Evolutionary conservation across 169 alveolate species (phyloP), one percentile per base, ranked within the genome.

Genomic region (Plasmodium berghei): DNA sequence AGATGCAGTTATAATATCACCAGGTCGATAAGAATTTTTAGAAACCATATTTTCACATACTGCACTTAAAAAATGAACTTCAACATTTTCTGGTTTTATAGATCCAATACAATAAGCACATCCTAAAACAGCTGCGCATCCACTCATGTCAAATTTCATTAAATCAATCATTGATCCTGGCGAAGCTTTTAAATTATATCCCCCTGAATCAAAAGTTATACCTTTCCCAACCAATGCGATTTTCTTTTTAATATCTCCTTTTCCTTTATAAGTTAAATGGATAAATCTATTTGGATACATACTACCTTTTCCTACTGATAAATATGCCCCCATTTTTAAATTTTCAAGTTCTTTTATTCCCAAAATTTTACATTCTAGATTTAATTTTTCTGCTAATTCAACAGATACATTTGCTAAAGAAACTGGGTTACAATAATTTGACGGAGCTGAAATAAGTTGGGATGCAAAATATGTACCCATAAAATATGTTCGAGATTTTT

Each of bases 191-290:
- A 97, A 61, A 91, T 97, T 97, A 85, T 97, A 94, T 46, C 99
- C 99, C 26, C 99, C 99, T 0, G 99, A 88, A 89, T 97, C 99
- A 92, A 97, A 96, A 56, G 96, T 95, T 34, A 97, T 92, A 18
- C 99, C 99, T 93, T 98, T 98, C 9, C 99, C 99, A 1, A 98
- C 98, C 1, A 98, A 59, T 14, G 99, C 99, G 34, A 95, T 45
- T 85, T 87, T 96, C 54, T 71, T 69, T 34, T 71, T 87, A 24
- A 67, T 45, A 26, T 73, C 92, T 22, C 92, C 94, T 8, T 92
- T 77, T 14, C 93, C 91, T 55, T 67, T 85, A 89, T 95, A 96
- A 6, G 95, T 93, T 66, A 96, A 88, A 73, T 96, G 98, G 28
- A 96, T 92, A 73, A 96, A 96, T 85, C 70, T 88, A 20, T 96